Conservation (phyloP, 2,329 filamentous ascomycete species). For the Nothomitra cinnamomea region DNA sequence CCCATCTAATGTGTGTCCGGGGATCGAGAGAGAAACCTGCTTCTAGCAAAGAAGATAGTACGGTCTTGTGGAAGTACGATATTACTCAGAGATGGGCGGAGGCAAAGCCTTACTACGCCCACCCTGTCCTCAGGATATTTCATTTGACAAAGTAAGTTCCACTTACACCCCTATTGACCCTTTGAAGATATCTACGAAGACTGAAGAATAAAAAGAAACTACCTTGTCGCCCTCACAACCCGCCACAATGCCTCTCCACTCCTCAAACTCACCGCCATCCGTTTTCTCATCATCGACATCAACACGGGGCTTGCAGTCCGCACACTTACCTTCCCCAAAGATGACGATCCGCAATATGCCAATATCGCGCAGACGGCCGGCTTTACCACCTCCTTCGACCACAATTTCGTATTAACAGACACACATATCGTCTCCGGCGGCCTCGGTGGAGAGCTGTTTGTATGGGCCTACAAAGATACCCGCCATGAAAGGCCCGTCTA, state of each 20-base stretch:
- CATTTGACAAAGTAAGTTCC: constrained; percentile 13
- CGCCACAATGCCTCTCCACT: constrained; percentile 13
- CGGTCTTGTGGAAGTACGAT: constrained; percentile 14
- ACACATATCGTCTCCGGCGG: constrained; percentile 16
- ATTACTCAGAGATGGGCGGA: constrained; percentile 13
- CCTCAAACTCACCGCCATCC: constrained; percentile 15
- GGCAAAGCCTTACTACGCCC: constrained; percentile 12
- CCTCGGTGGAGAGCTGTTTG: constrained; percentile 12
- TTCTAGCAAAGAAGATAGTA: constrained; percentile 8
- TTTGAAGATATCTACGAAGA: neutral
- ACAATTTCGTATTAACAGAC: constrained; percentile 16
- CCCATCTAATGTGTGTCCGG: constrained; percentile 10
- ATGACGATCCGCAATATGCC: neutral
- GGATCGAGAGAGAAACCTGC: constrained; percentile 4
- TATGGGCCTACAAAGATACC: constrained; percentile 10
- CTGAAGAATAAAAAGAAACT: constrained; percentile 7
- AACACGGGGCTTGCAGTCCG: constrained; percentile 10
- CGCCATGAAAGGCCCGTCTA: constrained; percentile 11
- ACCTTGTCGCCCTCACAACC: constrained; percentile 16
- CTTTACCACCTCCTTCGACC: constrained; percentile 16
- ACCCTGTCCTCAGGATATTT: constrained; percentile 16
- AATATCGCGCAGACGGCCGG: neutral
- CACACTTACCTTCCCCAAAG: constrained; percentile 2
- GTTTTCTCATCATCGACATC: constrained; percentile 14
- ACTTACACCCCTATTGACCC: no score